Percentiles rank a stretch among this genome's conserved stretches.
phyloP scores from a whole-genome alignment of 2,329 filamentous ascomycete species.

The Fusarium austroafricanum region DNA sequence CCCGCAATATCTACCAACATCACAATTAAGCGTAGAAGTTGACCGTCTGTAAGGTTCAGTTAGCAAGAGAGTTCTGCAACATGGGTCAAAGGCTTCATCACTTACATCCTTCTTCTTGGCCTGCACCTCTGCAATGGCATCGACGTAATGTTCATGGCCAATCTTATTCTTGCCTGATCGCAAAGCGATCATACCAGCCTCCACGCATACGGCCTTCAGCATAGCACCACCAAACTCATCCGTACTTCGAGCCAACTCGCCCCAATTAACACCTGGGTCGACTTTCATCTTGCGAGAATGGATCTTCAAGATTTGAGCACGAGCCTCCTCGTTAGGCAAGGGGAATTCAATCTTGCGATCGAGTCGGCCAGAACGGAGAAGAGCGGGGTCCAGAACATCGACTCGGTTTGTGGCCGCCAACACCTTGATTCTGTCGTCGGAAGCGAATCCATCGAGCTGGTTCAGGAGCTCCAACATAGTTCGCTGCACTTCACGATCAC shows the following conservation, averaged over 20 bases:
- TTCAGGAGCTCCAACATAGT: slow-evolving; percentile 99
- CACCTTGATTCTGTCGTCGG: slow-evolving; percentile 96
- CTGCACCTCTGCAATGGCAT: slow-evolving; percentile 96
- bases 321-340: slow-evolving; percentile 95
- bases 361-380: slow-evolving; percentile 90
- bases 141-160: slow-evolving; percentile 97
- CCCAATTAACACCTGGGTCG: slow-evolving; percentile 93
- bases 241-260: slow-evolving; percentile 92
- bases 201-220: slow-evolving; percentile 98
- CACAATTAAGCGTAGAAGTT: slow-evolving; percentile 64
- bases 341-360: slow-evolving; percentile 99
- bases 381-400: slow-evolving; percentile 90
- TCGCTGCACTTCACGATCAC: slow-evolving; percentile 96
- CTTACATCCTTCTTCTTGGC: slow-evolving; percentile 91
- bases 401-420: slow-evolving; percentile 94
- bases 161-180: slow-evolving; percentile 96
- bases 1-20: slow-evolving; percentile 16
- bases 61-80: slow-evolving; percentile 14
- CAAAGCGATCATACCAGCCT: slow-evolving; percentile 98
- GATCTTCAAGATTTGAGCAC: slow-evolving; percentile 96
- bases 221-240: slow-evolving; percentile 98
- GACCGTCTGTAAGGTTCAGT: slow-evolving; percentile 59
- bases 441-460: slow-evolving; percentile 97
- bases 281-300: slow-evolving; percentile 99
- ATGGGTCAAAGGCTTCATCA: slow-evolving; percentile 31